Percentiles rank a stretch among this genome's conserved stretches.
Conservation (phyloP, 2,329 filamentous ascomycete genomes). For the Raffaelea arxii region DNA sequence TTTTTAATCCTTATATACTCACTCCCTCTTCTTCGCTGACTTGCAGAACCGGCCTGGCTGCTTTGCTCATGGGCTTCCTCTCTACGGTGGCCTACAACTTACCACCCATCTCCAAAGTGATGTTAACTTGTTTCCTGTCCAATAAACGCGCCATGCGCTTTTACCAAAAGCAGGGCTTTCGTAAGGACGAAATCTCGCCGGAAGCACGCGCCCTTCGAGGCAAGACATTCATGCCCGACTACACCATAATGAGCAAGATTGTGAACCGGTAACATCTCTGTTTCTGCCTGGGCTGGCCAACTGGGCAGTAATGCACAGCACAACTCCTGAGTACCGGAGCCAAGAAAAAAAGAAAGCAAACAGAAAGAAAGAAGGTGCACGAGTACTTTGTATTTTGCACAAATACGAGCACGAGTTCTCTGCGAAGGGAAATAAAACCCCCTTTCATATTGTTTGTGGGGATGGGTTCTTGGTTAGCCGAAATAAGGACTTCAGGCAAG, state of each 20-base stretch:
- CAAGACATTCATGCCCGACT: constrained; percentile 44
- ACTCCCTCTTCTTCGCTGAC: too few relatives aligned
- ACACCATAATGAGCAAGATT: constrained; percentile 48
- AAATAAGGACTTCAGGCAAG: too few relatives aligned
- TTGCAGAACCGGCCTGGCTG: constrained; percentile 55
- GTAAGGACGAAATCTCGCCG: constrained; percentile 45
- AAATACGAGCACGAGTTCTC: background rate
- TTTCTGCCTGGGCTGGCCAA: too few relatives aligned
- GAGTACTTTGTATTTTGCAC: background rate
- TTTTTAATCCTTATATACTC: background rate
- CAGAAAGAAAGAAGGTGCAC: background rate
- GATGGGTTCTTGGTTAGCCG: too few relatives aligned
- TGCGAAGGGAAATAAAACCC: too few relatives aligned
- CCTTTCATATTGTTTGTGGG: background rate
- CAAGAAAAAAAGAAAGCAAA: background rate
- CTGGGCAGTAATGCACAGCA: background rate
- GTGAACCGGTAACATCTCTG: constrained; percentile 2
- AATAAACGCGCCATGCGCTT: constrained; percentile 50
- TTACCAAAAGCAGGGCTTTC: constrained; percentile 52
- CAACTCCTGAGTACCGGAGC: background rate
- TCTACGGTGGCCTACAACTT: constrained; percentile 43
- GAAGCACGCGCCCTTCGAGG: constrained; percentile 42
- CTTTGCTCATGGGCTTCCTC: constrained; percentile 46
- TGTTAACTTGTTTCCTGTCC: constrained; percentile 62
- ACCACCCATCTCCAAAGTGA: constrained; percentile 50